Evolutionary conservation across 345 rosid species (phyloP).

Genomic region (Nephelium lappaceum): DNA sequence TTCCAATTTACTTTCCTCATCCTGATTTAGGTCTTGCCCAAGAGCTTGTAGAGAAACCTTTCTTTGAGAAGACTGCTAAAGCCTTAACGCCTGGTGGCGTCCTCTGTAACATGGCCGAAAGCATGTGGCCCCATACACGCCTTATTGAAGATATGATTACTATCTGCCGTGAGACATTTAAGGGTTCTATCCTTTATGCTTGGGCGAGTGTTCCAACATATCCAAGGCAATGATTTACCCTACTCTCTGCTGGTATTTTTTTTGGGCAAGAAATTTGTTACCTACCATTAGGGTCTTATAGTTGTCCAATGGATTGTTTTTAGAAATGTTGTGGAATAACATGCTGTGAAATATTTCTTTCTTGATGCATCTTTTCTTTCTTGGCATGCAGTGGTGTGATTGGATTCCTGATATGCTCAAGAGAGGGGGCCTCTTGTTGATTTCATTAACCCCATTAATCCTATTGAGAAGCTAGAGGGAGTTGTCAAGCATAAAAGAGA

Average conservation of each 20-base stretch:
- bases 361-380: neutral
- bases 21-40: constrained; percentile 78
- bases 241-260: neutral
- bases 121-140: constrained; percentile 99
- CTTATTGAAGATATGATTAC: constrained; percentile 83
- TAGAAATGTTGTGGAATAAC: neutral
- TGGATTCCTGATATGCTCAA: constrained; percentile 84
- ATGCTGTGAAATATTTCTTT: neutral
- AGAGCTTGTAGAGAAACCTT: constrained; percentile 94
- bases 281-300: neutral
- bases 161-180: constrained; percentile 73
- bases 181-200: constrained; percentile 83
- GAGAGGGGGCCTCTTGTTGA: constrained; percentile 77
- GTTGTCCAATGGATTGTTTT: neutral
- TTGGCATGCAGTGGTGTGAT: constrained; percentile 75
- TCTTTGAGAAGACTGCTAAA: constrained; percentile 73
- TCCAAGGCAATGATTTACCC: constrained; percentile 63
- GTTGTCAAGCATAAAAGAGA: constrained; percentile 62
- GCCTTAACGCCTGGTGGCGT: constrained; percentile 93
- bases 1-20: constrained; percentile 10
- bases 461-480: constrained; percentile 82
- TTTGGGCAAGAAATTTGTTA: neutral
- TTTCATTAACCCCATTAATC: constrained; percentile 82
- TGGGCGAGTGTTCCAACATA: constrained; percentile 97
- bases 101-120: constrained; percentile 96